These are phyloP conservation scores for Zygnema cylindricum DNA, from an alignment of 139 green algal species.

Conservation along the genomic window DNA sequence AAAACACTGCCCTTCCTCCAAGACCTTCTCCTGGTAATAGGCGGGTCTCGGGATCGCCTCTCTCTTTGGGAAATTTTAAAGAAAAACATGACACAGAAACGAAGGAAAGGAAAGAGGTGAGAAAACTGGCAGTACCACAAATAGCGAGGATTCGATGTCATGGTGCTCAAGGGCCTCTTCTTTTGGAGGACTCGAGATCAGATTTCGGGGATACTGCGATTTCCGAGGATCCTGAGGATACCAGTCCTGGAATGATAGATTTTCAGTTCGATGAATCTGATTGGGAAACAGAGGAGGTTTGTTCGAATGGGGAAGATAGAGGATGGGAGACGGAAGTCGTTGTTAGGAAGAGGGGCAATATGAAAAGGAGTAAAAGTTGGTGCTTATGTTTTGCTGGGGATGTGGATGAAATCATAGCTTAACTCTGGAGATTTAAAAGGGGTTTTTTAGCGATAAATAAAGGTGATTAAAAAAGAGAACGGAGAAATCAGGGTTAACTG, in stretches of 20 bases:
- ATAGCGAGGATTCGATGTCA: neutral
- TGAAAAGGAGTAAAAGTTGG: too few species aligned
- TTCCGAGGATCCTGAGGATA: neutral
- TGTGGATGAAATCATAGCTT: too few species aligned
- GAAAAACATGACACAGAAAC: neutral
- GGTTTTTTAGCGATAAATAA: too few species aligned
- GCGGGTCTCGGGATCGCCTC: too few species aligned
- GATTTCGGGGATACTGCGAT: neutral
- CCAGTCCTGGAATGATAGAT: neutral
- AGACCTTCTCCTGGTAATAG: too few species aligned
- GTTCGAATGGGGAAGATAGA: neutral
- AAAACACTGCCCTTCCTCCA: neutral
- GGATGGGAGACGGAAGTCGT: too few species aligned
- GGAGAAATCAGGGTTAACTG: too few species aligned
- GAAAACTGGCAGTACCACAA: neutral
- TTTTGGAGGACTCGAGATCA: neutral
- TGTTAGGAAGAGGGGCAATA: too few species aligned
- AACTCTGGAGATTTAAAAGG: too few species aligned
- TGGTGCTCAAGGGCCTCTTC: neutral
- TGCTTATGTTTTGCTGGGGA: too few species aligned
- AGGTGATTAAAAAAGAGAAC: too few species aligned
- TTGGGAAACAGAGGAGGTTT: neutral
- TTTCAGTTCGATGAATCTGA: neutral
- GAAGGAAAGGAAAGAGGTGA: neutral
- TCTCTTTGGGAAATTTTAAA: too few species aligned